Percentiles rank a stretch among this genome's conserved stretches.
Conservation (phyloP, 495 filamentous ascomycete species). For the Podospora comata region DNA sequence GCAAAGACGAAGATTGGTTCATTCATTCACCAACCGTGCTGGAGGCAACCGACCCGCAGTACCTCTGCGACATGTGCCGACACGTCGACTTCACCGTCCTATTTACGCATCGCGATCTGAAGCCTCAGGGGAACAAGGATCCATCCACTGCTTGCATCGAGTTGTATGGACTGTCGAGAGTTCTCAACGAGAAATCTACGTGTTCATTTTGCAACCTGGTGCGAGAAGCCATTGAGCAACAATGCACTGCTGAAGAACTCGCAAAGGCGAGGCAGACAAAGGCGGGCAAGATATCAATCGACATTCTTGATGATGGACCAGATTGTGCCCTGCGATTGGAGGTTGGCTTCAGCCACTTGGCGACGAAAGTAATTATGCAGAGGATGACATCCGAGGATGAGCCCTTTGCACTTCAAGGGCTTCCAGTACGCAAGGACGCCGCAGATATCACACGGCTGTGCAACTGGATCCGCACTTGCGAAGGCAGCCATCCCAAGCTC, state of each 20-base stretch:
- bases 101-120: constrained; percentile 13
- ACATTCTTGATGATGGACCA: constrained; percentile 16
- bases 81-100: constrained; percentile 19
- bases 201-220: constrained; percentile 20
- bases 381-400: constrained; percentile 7
- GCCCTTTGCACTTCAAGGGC: not conserved
- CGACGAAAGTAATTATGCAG: constrained; percentile 10
- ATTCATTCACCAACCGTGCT: constrained; percentile 12
- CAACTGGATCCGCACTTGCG: constrained; percentile 1
- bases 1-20: constrained; percentile 21
- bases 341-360: constrained; percentile 3
- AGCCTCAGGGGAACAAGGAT: constrained; percentile 13
- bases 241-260: constrained; percentile 11
- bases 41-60: constrained; percentile 14
- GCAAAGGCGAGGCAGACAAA: not conserved
- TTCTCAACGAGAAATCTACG: not conserved
- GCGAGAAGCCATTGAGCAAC: constrained; percentile 8
- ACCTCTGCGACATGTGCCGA: constrained; percentile 23
- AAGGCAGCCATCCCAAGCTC: constrained; percentile 15
- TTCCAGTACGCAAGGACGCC: not conserved
- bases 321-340: constrained; percentile 18
- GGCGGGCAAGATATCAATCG: constrained; percentile 8
- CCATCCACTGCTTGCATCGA: constrained; percentile 9
- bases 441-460: not conserved
- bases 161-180: constrained; percentile 9